Conservation (phyloP, 1,284 basidiomycete genomes). For the Cryptococcus hybrid region DNA sequence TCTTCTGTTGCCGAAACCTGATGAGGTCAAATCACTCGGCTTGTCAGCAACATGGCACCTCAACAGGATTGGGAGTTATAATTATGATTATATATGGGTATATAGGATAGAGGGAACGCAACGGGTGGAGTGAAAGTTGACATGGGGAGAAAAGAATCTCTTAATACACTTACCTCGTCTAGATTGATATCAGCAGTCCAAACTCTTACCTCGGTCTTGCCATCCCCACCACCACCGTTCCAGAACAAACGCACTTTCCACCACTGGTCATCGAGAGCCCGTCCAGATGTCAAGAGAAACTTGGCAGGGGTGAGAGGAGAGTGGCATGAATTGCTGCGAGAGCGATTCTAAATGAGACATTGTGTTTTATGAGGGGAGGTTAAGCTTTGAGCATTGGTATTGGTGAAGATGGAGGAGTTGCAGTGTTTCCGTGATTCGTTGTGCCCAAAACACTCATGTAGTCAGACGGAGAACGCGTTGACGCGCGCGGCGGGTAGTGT, state of each 20-base stretch:
- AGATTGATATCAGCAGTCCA: conserved; percentile 1
- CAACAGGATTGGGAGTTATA: too few relatives aligned
- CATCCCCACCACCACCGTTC: background rate
- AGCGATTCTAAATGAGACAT: background rate
- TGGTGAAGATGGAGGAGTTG: too few relatives aligned
- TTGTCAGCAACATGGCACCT: too few relatives aligned
- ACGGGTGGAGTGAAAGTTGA: background rate
- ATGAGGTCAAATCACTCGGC: background rate
- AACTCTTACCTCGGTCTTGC: background rate
- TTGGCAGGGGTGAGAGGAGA: conserved; percentile 7
- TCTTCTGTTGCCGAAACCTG: background rate
- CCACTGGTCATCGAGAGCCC: background rate
- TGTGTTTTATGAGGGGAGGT: too few relatives aligned
- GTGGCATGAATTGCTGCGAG: conserved; percentile 12
- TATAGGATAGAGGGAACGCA: background rate
- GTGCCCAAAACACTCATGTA: too few relatives aligned
- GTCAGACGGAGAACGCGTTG: too few relatives aligned
- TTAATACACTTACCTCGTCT: background rate
- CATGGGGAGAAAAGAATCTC: background rate
- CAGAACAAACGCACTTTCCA: conserved; percentile 2
- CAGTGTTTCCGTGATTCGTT: too few relatives aligned
- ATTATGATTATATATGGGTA: background rate
- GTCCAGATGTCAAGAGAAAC: conserved; percentile 5
- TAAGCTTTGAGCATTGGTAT: too few relatives aligned
- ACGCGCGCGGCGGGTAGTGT: too few relatives aligned